Conservation (phyloP, 805 yeast genomes). For the Yarrowia hollandica region DNA sequence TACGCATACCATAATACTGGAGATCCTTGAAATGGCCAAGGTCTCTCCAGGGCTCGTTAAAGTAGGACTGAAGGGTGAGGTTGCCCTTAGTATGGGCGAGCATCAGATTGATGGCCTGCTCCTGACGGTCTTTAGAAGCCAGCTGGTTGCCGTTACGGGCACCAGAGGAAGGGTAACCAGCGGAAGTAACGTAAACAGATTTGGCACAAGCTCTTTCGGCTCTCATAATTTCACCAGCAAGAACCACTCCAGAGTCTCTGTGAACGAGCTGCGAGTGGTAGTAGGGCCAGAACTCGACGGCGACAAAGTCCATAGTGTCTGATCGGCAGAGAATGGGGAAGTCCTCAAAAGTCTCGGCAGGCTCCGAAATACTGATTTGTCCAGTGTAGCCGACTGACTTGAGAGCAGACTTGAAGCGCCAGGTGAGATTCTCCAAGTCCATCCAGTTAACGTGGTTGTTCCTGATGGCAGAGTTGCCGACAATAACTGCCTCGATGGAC, state of each 20-base stretch:
- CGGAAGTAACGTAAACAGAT: not conserved
- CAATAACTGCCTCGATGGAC: not conserved
- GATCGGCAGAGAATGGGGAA: constrained; percentile 3
- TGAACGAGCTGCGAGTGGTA: not conserved
- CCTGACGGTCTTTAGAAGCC: not conserved
- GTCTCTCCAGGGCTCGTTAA: constrained; percentile 12
- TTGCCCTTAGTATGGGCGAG: not conserved
- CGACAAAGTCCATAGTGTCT: not conserved
- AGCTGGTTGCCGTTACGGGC: not conserved
- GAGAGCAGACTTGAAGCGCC: not conserved
- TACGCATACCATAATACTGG: constrained; percentile 15
- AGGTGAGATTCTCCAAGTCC: constrained; percentile 6
- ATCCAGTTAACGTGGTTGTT: constrained; percentile 14
- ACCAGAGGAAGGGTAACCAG: not conserved
- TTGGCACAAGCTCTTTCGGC: not conserved
- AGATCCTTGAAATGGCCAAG: constrained; percentile 13
- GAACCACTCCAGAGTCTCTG: not conserved
- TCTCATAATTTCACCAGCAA: not conserved
- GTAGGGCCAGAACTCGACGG: constrained; percentile 8
- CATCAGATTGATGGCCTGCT: constrained; percentile 5
- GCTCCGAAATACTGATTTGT: not conserved
- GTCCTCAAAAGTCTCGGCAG: constrained; percentile 7
- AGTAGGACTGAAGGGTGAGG: constrained; percentile 4
- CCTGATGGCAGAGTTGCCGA: constrained; percentile 8
- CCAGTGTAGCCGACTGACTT: not conserved